Evolutionary conservation across 73 alveolate genomes (phyloP), one percentile per base, ranked within the genome.

Genomic region (Loxodes magnus): DNA sequence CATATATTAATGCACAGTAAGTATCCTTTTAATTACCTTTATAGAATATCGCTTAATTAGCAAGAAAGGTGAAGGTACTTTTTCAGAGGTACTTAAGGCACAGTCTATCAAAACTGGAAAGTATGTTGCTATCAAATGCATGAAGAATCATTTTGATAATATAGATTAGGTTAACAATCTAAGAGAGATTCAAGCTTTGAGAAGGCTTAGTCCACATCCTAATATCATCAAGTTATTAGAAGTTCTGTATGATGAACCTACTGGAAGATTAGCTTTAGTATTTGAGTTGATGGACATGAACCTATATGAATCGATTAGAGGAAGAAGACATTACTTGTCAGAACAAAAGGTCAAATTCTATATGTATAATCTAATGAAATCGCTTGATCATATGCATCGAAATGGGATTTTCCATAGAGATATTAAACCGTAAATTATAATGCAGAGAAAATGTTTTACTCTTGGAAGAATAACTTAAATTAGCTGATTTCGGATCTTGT

Each of bases 21-120:
- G n/a, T n/a, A n/a, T n/a, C n/a, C n/a, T n/a, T n/a, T n/a, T n/a
- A n/a, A n/a, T n/a, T n/a, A n/a, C n/a, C n/a, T n/a, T n/a, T n/a
- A n/a, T n/a, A n/a, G n/a, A n/a, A n/a, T n/a, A n/a, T n/a, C n/a
- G n/a, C n/a, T n/a, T n/a, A n/a, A n/a, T n/a, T n/a, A n/a, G n/a
- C n/a, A n/a, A n/a, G n/a, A n/a, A 74, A 46, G 96, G 96, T 39
- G 96, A 84, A 70, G 96, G 96, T 20, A 81, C 96, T 33, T 85
- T 85, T 55, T 78, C 93, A 29, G 93, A 85, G 49, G 96, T 85
- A 1, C 65, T 80, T 22, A 81, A 81, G 70, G n/a, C n/a, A n/a
- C n/a, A n/a, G n/a, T n/a, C n/a, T n/a, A n/a, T n/a, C n/a, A n/a
- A n/a, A n/a, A n/a, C 90, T 2, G 90, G 90, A 7, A 33, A 70